Evolutionary conservation across 2,329 filamentous ascomycete genomes (phyloP), one percentile per base, ranked within the genome.

Genomic region (Aspergillus quadricinctus): DNA sequence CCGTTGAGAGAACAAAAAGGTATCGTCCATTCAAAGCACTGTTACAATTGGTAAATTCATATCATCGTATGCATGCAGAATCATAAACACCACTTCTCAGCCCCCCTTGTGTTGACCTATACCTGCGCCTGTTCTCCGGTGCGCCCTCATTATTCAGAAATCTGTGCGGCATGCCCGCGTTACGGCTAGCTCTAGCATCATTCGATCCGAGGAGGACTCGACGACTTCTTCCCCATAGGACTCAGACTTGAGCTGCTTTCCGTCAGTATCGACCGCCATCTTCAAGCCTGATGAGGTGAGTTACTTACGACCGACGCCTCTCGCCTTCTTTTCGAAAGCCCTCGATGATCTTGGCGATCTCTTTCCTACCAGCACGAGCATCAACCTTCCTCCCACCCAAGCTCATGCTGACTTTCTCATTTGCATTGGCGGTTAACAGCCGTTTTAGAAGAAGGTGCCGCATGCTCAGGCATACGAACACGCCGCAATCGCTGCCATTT

Each of bases 391-490:
- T 92, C 25, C 89, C 90, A 4, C 83, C 86, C 83, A 97, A 88
- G 68, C 89, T 94, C 94, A 99, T 97, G 60, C 87, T 92, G 11
- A 97, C 88, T 76, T 96, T 96, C 72, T 93, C 86, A 60, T 85
- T 84, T 2, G 89, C 87, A 68, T 91, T 88, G 8, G 90, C 91
- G 63, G 83, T 84, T 56, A 99, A 78, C 25, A 99, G 80, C 56
- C 90, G 81, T 75, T 92, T 92, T 51, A 97, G 80, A 19, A 99
- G 81, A n/a, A 99, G 77, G 75, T 97, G 89, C 50, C 92, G 86
- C 92, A 99, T 99, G 60, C 93, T 83, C 62, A 97, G 83, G 73
- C 94, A 97, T 3, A 99, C 94, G 72, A 92, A 97, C 0, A 99
- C 90, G 19, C 94, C 94, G 66, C 94, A 99, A 74, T 99, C 94